phyloP scores from a whole-genome alignment of 441 rosid species.

The Heliophila coronopifolia region DNA sequence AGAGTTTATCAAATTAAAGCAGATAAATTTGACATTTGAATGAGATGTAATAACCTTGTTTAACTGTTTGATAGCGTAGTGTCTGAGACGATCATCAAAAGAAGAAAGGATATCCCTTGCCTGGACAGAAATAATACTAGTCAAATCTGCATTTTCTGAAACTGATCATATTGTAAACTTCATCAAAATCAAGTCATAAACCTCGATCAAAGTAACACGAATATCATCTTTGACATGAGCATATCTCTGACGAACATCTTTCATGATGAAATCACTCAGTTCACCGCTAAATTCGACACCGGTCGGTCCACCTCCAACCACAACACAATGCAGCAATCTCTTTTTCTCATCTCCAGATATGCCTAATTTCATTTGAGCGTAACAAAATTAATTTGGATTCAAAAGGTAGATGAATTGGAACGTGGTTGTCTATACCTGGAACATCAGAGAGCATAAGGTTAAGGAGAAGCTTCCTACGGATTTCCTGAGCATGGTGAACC shows the following conservation, averaged over 20 bases:
- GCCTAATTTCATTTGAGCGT: constrained; percentile 35
- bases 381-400: neutral
- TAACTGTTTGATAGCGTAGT: constrained; percentile 72
- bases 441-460: constrained; percentile 89
- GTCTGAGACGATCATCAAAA: constrained; percentile 66
- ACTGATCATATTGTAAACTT: neutral
- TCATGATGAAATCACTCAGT: constrained; percentile 85
- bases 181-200: constrained; percentile 13
- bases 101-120: constrained; percentile 89
- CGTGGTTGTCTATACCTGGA: constrained; percentile 46
- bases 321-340: constrained; percentile 73
- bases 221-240: constrained; percentile 63
- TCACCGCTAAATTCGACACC: constrained; percentile 97
- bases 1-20: neutral
- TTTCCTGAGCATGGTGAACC: constrained; percentile 90
- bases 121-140: constrained; percentile 28
- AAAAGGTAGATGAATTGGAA: neutral
- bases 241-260: constrained; percentile 66
- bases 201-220: constrained; percentile 86
- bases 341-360: constrained; percentile 65
- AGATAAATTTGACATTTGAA: neutral
- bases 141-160: neutral
- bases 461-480: constrained; percentile 77
- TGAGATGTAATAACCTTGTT: constrained; percentile 44
- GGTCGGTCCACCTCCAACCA: constrained; percentile 92